Evolutionary conservation across 345 rosid species (phyloP), one percentile per base, ranked within the genome.

Genomic region (Lepidium aucheri): DNA sequence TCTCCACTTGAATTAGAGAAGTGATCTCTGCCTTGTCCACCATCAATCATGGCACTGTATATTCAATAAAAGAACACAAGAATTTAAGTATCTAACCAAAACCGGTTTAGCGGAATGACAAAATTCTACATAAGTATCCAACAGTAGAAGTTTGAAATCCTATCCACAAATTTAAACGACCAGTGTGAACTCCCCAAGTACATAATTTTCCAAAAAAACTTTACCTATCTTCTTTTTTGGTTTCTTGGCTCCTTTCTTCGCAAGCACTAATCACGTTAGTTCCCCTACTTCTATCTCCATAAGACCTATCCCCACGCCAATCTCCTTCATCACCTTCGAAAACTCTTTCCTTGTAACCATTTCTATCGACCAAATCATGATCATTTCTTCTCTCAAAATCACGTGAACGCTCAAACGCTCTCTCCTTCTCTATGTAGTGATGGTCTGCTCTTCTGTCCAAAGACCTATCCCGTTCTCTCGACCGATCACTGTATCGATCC

Each of bases 191-290:
- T n/a, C n/a, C n/a, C n/a, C n/a, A n/a, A n/a, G n/a, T n/a, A n/a
- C n/a, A n/a, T n/a, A n/a, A n/a, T n/a, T n/a, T n/a, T n/a, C n/a
- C n/a, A 65, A 12, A 1, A 10, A 67, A 54, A 4, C 1, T 24
- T 77, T 76, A 93, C 98, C 85, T 82, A 68, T 74, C 81, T 42
- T 65, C 81, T 72, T 65, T 81, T 76, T 82, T 82, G 7, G 60
- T 56, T 10, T 56, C 70, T 46, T 72, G 81, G 65, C 78, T 80
- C 43, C 60, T 73, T 67, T 73, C 78, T 70, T 76, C 74, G 0
- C 47, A 78, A 56, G 43, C 74, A 62, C 69, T 73, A 4, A 51
- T 65, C 59, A 62, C 84, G 16, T 77, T 78, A 44, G 61, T 60
- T 60, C 76, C 83, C 81, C 78, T 65, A 50, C 67, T 81, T 54